Evolutionary conservation across 805 yeast species (phyloP).

Genomic region (Yueomyces sp.): DNA sequence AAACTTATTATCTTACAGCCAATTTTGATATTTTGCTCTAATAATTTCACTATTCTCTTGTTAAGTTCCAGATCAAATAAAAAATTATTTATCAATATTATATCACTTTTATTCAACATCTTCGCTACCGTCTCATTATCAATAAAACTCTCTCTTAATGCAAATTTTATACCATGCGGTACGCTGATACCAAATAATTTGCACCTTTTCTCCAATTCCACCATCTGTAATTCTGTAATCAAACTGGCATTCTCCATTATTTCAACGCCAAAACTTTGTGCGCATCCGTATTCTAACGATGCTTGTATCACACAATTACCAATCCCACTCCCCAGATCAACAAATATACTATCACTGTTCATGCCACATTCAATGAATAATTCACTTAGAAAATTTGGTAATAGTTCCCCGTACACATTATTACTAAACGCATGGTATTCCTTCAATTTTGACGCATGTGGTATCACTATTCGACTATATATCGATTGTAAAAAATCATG

Average conservation of each 20-base stretch:
- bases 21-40: constrained; percentile 48
- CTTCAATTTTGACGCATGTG: constrained; percentile 48
- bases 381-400: constrained; percentile 62
- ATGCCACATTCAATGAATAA: constrained; percentile 51
- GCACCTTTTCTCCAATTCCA: constrained; percentile 45
- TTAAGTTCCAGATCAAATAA: constrained; percentile 73
- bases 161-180: constrained; percentile 37
- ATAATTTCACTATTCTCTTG: constrained; percentile 40
- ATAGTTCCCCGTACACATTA: constrained; percentile 80
- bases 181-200: constrained; percentile 49
- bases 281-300: constrained; percentile 72
- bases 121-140: constrained; percentile 43
- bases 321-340: constrained; percentile 89
- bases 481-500: constrained; percentile 64
- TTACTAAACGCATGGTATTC: constrained; percentile 77
- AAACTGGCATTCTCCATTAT: constrained; percentile 72
- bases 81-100: constrained; percentile 74
- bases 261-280: constrained; percentile 73
- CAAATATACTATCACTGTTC: constrained; percentile 40
- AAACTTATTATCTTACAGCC: constrained; percentile 74
- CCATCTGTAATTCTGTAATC: constrained; percentile 46
- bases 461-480: constrained; percentile 68
- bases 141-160: constrained; percentile 58
- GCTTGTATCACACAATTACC: constrained; percentile 89
- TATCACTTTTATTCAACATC: constrained; percentile 48